phyloP scores from a whole-genome alignment of 495 filamentous ascomycete genomes.

The Diplogelasinospora grovesii region DNA sequence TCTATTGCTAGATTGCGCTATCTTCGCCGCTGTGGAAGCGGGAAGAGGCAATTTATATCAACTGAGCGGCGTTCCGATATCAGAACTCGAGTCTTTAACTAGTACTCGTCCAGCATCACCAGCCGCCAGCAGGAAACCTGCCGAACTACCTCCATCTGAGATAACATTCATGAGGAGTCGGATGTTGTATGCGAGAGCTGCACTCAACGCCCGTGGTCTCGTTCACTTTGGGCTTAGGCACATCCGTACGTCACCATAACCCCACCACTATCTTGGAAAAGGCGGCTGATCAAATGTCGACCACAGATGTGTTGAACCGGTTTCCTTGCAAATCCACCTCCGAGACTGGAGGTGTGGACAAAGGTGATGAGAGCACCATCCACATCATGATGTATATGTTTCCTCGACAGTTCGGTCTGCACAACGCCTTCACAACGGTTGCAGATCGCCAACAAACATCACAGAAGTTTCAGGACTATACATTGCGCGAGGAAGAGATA shows the following conservation, averaged over 20 bases:
- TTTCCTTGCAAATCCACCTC: constrained; percentile 38
- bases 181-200: constrained; percentile 76
- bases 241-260: constrained; percentile 58
- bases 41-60: constrained; percentile 62
- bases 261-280: constrained; percentile 1
- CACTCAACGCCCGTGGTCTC: constrained; percentile 57
- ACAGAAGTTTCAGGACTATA: constrained; percentile 74
- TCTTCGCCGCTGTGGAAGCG: constrained; percentile 61
- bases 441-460: constrained; percentile 57
- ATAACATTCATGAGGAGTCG: constrained; percentile 76
- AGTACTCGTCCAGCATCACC: too few species aligned
- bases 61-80: constrained; percentile 58
- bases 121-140: constrained; percentile 4
- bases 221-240: constrained; percentile 70
- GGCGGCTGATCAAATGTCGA: too few species aligned
- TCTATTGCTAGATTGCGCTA: constrained; percentile 67
- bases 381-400: constrained; percentile 91
- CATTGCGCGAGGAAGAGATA: constrained; percentile 78
- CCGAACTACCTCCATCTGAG: constrained; percentile 41
- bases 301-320: constrained; percentile 77
- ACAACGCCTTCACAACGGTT: constrained; percentile 79
- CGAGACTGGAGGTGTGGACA: constrained; percentile 6
- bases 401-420: constrained; percentile 79
- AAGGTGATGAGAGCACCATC: constrained; percentile 49
- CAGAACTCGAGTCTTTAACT: constrained; percentile 28